Conservation (phyloP, 2,329 filamentous ascomycete species). For the Clonostachys rhizophaga region DNA sequence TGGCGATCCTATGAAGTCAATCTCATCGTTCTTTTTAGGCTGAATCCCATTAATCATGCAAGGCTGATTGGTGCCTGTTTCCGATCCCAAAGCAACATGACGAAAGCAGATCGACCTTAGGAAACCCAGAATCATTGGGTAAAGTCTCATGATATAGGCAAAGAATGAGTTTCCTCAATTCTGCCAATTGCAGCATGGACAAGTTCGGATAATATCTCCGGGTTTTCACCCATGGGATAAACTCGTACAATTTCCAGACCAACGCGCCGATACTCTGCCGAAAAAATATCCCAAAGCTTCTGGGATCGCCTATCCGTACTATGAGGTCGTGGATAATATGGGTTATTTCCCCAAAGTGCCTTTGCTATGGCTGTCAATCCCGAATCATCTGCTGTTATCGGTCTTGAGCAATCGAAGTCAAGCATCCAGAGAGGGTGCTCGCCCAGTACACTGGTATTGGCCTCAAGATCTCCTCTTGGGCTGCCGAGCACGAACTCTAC, state of each 20-base stretch:
- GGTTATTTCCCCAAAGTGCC: constrained; percentile 44
- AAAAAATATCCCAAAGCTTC: constrained; percentile 15
- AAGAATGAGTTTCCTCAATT: too few species aligned
- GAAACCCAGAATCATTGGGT: too few species aligned
- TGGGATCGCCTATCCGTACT: constrained; percentile 3
- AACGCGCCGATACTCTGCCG: not conserved
- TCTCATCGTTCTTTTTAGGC: too few species aligned
- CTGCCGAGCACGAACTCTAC: constrained; percentile 49
- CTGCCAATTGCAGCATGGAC: too few species aligned
- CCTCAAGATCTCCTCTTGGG: not conserved
- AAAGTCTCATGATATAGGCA: too few species aligned
- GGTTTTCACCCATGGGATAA: too few species aligned
- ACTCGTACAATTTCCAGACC: not conserved
- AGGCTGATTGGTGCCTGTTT: too few species aligned
- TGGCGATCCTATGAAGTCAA: too few species aligned
- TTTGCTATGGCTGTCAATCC: constrained; percentile 34
- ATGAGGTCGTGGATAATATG: constrained; percentile 39
- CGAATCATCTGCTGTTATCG: constrained; percentile 23
- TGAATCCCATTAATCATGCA: too few species aligned
- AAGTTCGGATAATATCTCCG: too few species aligned
- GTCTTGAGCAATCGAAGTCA: constrained; percentile 37
- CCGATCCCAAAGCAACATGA: too few species aligned
- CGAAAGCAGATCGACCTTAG: too few species aligned
- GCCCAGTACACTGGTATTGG: constrained; percentile 13
- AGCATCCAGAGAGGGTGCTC: constrained; percentile 35